Percentiles rank a stretch among this genome's conserved stretches.
Conservation (phyloP, 2,329 filamentous ascomycete species). For the Botrytis aclada region DNA sequence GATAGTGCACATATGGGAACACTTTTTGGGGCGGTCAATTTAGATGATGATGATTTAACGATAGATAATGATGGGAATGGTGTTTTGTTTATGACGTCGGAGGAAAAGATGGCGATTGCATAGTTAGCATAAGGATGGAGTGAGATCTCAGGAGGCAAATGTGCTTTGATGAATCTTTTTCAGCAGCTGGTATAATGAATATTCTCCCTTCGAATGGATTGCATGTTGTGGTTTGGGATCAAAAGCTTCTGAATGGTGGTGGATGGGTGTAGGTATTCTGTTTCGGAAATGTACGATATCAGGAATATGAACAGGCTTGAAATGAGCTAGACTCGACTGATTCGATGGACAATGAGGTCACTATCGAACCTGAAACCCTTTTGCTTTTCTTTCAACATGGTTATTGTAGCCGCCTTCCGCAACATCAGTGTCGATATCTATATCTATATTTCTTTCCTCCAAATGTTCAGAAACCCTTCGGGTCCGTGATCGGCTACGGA, state of each 20-base stretch:
- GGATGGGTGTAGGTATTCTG: not conserved
- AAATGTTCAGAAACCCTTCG: not conserved
- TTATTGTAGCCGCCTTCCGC: not conserved
- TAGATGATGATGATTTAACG: slow-evolving; percentile 34
- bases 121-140: not conserved
- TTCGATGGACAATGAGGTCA: not conserved
- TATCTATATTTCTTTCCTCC: not conserved
- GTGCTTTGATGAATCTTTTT: not conserved
- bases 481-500: slow-evolving; percentile 10
- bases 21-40: slow-evolving; percentile 22
- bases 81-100: slow-evolving; percentile 15
- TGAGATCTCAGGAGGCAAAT: not conserved
- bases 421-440: not conserved
- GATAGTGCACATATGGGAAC: slow-evolving; percentile 25
- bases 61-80: slow-evolving; percentile 23
- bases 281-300: slow-evolving; percentile 4
- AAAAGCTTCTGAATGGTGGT: not conserved
- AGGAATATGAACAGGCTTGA: not conserved
- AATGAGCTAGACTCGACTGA: not conserved
- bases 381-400: not conserved
- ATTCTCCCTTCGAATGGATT: not conserved
- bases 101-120: slow-evolving; percentile 15
- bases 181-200: not conserved
- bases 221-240: not conserved
- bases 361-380: not conserved